Base-by-base conservation (phyloP, 2,329 filamentous ascomycete species). In the Aspergillus terreus region DNA sequence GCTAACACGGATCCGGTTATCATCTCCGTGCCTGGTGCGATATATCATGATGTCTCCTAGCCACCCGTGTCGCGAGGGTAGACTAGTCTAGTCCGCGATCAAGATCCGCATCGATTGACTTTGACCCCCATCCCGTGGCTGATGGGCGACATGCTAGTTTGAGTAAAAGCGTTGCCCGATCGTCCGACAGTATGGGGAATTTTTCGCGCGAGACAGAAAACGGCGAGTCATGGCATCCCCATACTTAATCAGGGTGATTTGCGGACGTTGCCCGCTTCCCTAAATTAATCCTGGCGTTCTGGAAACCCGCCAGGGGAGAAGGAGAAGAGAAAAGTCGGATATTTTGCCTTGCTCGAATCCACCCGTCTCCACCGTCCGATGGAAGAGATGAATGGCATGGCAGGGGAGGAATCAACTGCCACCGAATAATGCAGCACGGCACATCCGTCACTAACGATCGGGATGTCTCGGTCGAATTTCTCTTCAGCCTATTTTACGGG, bases 1-100 rank as follows among this genome's bases (percentile, higher is more conserved):
- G 15, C 43, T 46, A 46, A 25, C n/a, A 41, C 48, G 11, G 10
- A 46, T 46, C 12, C 19, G 45, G 49, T 44, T 36, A 43, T 51
- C 49, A 51, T 47, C 44, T 51, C 49, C 49, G 44, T 44, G 6
- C 17, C 14, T 12, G 15, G 19, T 47, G 23, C 17, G 17, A 17
- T 46, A 47, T 35, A 19, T 25, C 19, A 43, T 43, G 44, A 46
- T 23, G 7, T 38, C 15, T 38, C 15, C 35, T 30, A 30, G 27
- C 10, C 27, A 30, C 10, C 7, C 33, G 11, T 35, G 33, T 35
- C 33, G n/a, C 11, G 10, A 35, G 33, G n/a, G 14, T n/a, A 38
- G 35, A 38, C 35, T 38, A 38, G 35, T 38, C 35, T 38, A 7
- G 14, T 17, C 35, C 14, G 35, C 35, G 7, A 42, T 42, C 40